These are phyloP conservation scores for Salvia hispanica DNA, from an alignment of 257 asterid genomes.

Conservation along the genomic window DNA sequence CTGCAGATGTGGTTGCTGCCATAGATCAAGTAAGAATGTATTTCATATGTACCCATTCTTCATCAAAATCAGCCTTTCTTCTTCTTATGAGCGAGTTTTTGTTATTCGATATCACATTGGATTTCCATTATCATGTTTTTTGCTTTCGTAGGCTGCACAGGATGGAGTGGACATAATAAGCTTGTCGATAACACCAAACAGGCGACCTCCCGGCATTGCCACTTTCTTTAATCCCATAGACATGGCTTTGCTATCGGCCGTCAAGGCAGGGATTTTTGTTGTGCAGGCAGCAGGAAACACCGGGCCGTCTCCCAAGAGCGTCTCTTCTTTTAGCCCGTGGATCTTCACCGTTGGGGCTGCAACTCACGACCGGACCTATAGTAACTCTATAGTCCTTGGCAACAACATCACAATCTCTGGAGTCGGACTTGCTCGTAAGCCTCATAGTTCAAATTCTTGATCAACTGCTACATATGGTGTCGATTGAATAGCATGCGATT, in stretches of 20 bases:
- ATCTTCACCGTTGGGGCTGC: constrained; percentile 96
- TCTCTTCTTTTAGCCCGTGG: constrained; percentile 96
- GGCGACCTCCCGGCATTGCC: constrained; percentile 98
- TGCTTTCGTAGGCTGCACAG: constrained; percentile 73
- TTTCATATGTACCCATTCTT: too few relatives aligned
- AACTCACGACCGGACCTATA: constrained; percentile 78
- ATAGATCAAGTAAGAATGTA: constrained; percentile 54
- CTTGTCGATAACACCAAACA: constrained; percentile 93
- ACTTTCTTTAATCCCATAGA: constrained; percentile 97
- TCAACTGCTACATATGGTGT: neutral
- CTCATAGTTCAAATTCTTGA: neutral
- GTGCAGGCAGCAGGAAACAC: constrained; percentile 99
- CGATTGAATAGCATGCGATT: neutral
- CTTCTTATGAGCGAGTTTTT: too few relatives aligned
- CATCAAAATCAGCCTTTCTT: too few relatives aligned
- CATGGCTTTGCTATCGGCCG: constrained; percentile 94
- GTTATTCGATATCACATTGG: neutral
- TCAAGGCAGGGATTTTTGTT: constrained; percentile 80
- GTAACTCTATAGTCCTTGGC: constrained; percentile 84
- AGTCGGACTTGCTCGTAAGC: constrained; percentile 99
- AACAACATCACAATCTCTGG: constrained; percentile 81
- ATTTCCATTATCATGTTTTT: constrained; percentile 19
- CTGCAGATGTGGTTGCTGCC: constrained; percentile 99
- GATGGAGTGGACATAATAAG: constrained; percentile 96
- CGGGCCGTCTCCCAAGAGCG: constrained; percentile 94